phyloP scores from a whole-genome alignment of 2,329 filamentous ascomycete species.

The Hypoxylon sp. region DNA sequence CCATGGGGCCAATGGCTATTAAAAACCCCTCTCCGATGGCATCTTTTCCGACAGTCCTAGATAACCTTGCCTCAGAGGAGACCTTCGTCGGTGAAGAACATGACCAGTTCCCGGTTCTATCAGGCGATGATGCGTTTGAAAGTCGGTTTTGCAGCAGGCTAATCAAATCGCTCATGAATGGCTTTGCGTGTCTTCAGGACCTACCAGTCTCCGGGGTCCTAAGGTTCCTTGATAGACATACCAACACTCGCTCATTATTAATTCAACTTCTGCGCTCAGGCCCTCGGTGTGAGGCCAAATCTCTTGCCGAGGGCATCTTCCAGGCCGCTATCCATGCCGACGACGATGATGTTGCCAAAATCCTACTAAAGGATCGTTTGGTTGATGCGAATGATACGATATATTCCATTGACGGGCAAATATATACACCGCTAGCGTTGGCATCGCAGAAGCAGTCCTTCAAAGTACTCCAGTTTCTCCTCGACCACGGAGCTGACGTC shows the following conservation, averaged over 20 bases:
- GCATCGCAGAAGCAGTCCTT: constrained; percentile 12
- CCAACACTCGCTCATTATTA: not conserved
- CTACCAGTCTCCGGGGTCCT: constrained; percentile 17
- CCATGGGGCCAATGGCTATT: too few species aligned
- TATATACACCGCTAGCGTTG: constrained; percentile 19
- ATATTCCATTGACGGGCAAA: not conserved
- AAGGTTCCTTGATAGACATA: constrained; percentile 12
- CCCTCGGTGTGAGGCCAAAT: constrained; percentile 12
- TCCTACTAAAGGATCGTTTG: constrained; percentile 12
- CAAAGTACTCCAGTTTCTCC: constrained; percentile 11
- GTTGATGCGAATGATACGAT: constrained; percentile 24
- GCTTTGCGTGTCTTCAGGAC: constrained; percentile 6
- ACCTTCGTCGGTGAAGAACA: constrained; percentile 17
- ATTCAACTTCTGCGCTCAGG: constrained; percentile 5
- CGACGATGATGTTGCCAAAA: constrained; percentile 32
- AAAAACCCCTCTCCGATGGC: too few species aligned
- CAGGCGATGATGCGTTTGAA: constrained; percentile 8
- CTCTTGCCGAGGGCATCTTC: constrained; percentile 26
- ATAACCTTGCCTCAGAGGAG: constrained; percentile 6
- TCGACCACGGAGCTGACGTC: constrained; percentile 8
- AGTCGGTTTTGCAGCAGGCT: constrained; percentile 24
- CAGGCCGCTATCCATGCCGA: constrained; percentile 22
- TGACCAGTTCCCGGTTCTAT: constrained; percentile 7
- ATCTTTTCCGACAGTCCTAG: not conserved
- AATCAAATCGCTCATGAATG: constrained; percentile 15